Evolutionary conservation across 1,139 yeast species (phyloP).

Genomic region (Scheffersomyces stambukii): DNA sequence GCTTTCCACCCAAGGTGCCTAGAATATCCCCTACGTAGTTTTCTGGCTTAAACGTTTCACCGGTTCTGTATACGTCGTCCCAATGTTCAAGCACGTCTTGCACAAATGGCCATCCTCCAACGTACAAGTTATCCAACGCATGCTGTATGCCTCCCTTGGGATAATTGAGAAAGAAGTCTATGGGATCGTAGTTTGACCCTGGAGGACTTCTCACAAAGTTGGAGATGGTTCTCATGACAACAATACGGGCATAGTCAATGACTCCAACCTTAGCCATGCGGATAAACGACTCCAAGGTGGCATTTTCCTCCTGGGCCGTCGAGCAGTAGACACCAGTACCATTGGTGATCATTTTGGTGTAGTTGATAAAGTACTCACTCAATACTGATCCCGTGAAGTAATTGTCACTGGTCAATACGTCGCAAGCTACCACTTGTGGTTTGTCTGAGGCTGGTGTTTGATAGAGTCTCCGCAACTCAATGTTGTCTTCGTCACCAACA

Average conservation of each 20-base stretch:
- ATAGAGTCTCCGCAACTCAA: conserved; percentile 44
- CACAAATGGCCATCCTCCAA: conserved; percentile 54
- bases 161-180: conserved; percentile 48
- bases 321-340: conserved; percentile 58
- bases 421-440: conserved; percentile 53
- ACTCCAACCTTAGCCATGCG: conserved; percentile 54
- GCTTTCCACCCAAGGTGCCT: conserved; percentile 44
- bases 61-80: conserved; percentile 39
- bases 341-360: conserved; percentile 49
- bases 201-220: conserved; percentile 60
- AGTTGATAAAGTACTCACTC: conserved; percentile 47
- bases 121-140: conserved; percentile 48
- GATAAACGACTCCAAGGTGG: conserved; percentile 55
- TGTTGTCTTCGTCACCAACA: conserved; percentile 44
- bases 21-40: conserved; percentile 61
- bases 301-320: conserved; percentile 69
- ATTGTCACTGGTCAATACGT: conserved; percentile 57
- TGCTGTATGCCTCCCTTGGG: conserved; percentile 51
- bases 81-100: conserved; percentile 51
- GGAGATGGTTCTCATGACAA: conserved; percentile 60
- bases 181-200: conserved; percentile 36
- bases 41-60: conserved; percentile 34
- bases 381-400: conserved; percentile 55
- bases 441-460: conserved; percentile 46
- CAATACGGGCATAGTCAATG: conserved; percentile 54